Evolutionary conservation across 2,329 filamentous ascomycete species (phyloP), one percentile per base, ranked within the genome.

Genomic region (Metarhizium brunneum): DNA sequence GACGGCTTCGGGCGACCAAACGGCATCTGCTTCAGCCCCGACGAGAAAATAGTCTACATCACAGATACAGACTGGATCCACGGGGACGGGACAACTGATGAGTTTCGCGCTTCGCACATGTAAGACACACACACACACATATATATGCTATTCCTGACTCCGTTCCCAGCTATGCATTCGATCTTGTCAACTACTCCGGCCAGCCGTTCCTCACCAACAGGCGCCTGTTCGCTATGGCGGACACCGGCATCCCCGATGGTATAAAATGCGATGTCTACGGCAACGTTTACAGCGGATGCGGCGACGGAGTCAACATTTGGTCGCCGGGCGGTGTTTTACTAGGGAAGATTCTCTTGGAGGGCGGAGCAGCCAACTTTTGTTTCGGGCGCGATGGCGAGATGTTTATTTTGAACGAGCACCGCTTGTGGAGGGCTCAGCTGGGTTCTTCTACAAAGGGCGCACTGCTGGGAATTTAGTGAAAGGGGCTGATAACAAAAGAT

Each of bases 261-360:
- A 75, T 79, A 55, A 76, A 77, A 55, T 75, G 71, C 55, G 76
- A 78, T 51, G 59, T 69, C 0, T 53, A 70, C 4, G 77, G 76
- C 0, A 78, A 79, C 54, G 72, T 81, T 0, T 80, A 78, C 64
- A 68, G 72, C 36, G 77, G 75, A 2, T 76, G 73, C 50, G 75
- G 74, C 2, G 76, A 79, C 56, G 77, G 77, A 3, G 63, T 80
- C 11, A 73, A 74, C 50, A 69, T 80, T 1, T 80, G 76, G 75
- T 75, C 73, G 7, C 59, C 72, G 1, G 68, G 69, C 0, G 77
- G 76, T 1, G 68, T 70, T 2, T 63, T 80, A 1, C 66, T 81
- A 10, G 77, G 76, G 4, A 72, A 72, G 49, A 73, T 77, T 10
- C 42, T 73, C 0, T 64, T 76, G 0, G 65, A 69, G 0, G 75